A percentile compares a stretch with the other conserved stretches of the same genome.
Conservation (phyloP, 495 filamentous ascomycete species). For the Tuber brumale region DNA sequence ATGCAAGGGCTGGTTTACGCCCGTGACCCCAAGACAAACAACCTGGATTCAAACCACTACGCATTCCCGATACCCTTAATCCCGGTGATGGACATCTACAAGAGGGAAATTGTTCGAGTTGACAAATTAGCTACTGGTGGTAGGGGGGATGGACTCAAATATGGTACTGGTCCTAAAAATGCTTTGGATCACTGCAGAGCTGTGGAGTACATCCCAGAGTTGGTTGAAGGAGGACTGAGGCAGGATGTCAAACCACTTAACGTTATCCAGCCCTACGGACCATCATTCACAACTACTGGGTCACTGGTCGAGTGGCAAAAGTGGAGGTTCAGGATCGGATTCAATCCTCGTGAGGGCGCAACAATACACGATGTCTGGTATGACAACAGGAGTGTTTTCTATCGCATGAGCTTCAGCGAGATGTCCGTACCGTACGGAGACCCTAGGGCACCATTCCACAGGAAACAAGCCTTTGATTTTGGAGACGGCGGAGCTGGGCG, state of each 20-base stretch:
- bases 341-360: slow-evolving; percentile 59
- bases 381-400: slow-evolving; percentile 61
- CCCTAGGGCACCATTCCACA: slow-evolving; percentile 60
- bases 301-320: slow-evolving; percentile 59
- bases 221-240: slow-evolving; percentile 46
- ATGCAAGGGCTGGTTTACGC: slow-evolving; percentile 51
- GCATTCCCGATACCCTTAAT: slow-evolving; percentile 53
- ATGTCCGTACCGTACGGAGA: slow-evolving; percentile 66
- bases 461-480: slow-evolving; percentile 65
- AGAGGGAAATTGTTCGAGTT: slow-evolving; percentile 50
- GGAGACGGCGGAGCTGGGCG: slow-evolving; percentile 61
- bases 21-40: slow-evolving; percentile 47
- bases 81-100: slow-evolving; percentile 52
- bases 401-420: slow-evolving; percentile 63
- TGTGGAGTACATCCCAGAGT: slow-evolving; percentile 52
- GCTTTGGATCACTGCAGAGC: slow-evolving; percentile 46
- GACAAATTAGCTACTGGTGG: slow-evolving; percentile 53
- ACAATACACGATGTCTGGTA: slow-evolving; percentile 62
- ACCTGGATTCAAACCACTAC: slow-evolving; percentile 53
- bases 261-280: slow-evolving; percentile 51
- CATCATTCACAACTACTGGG: slow-evolving; percentile 50
- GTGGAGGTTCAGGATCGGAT: slow-evolving; percentile 60
- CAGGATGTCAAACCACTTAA: slow-evolving; percentile 51
- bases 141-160: slow-evolving; percentile 44
- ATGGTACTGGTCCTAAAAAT: slow-evolving; percentile 44